These are phyloP conservation scores for Abortiporus biennis DNA, from an alignment of 1,284 basidiomycete species.

Conservation along the genomic window DNA sequence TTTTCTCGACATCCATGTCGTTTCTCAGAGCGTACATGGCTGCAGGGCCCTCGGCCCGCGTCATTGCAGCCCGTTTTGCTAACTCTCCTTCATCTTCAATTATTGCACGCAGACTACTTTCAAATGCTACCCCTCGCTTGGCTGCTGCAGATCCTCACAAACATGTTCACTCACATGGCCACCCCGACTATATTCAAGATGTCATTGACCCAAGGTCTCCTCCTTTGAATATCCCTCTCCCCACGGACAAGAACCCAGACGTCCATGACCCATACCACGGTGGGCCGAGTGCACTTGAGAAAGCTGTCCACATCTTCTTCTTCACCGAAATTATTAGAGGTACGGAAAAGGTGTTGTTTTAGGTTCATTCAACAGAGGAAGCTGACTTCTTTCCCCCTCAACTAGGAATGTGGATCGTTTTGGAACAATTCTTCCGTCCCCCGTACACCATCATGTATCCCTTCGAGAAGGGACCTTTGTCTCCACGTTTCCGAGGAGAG, in stretches of 20 bases:
- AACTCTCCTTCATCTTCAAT: constrained; percentile 27
- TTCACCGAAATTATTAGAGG: constrained; percentile 98
- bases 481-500: constrained; percentile 97
- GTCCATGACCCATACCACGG: constrained; percentile 64
- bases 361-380: background rate
- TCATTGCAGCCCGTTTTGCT: constrained; percentile 27
- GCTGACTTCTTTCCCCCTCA: background rate
- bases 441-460: constrained; percentile 99
- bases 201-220: constrained; percentile 22
- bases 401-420: constrained; percentile 97
- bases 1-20: constrained; percentile 40
- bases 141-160: constrained; percentile 10
- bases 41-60: constrained; percentile 20
- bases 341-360: too few species aligned
- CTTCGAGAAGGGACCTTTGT: constrained; percentile 97
- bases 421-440: constrained; percentile 96
- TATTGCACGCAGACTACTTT: constrained; percentile 41
- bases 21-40: constrained; percentile 26
- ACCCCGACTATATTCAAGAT: constrained; percentile 6
- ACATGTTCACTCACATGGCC: constrained; percentile 5
- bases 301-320: constrained; percentile 96
- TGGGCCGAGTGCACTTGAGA: constrained; percentile 89
- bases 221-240: constrained; percentile 32
- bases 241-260: constrained; percentile 38
- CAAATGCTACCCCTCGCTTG: constrained; percentile 22